A percentile compares a stretch with the other conserved stretches of the same genome.
phyloP scores from a whole-genome alignment of 768 basidiomycete species.

The Leucocoprinus leucothites region DNA sequence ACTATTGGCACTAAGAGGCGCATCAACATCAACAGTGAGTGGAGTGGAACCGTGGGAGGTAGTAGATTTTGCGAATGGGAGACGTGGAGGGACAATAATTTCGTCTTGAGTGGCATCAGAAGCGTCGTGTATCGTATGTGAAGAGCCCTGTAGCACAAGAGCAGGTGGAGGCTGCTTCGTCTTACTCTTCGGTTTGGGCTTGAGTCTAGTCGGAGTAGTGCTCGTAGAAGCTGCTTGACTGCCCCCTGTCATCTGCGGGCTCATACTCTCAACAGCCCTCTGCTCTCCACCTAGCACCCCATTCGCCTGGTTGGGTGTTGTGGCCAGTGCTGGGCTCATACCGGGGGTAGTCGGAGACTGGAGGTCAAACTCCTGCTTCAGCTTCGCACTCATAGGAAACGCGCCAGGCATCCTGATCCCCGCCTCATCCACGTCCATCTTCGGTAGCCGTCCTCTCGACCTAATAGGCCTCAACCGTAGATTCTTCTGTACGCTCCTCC shows the following conservation, averaged over 20 bases:
- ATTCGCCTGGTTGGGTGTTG: constrained; percentile 2
- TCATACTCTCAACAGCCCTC: not conserved
- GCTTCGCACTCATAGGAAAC: constrained; percentile 17
- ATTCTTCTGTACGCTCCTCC: constrained; percentile 72
- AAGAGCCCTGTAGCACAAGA: not conserved
- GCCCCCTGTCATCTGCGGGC: not conserved
- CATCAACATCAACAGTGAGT: constrained; percentile 13
- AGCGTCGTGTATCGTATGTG: not conserved
- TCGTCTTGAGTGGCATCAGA: not conserved
- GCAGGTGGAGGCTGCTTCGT: constrained; percentile 7
- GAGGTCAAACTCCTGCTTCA: not conserved
- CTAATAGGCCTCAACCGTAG: constrained; percentile 76
- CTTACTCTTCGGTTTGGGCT: constrained; percentile 1
- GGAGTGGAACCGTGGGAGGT: not conserved
- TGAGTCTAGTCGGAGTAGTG: constrained; percentile 1
- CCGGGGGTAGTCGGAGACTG: not conserved
- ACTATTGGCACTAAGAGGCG: constrained; percentile 37
- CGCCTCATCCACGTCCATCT: constrained; percentile 28
- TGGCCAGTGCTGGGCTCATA: constrained; percentile 6
- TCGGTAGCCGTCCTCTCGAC: constrained; percentile 50
- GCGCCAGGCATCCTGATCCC: constrained; percentile 19
- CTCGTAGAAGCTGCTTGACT: not conserved
- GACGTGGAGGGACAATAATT: not conserved
- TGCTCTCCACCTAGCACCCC: not conserved
- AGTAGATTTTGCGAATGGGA: not conserved